A percentile compares a stretch with the other conserved stretches of the same genome.
Evolutionary conservation across 768 basidiomycete genomes (phyloP).

Genomic region (Trametes cubensis): DNA sequence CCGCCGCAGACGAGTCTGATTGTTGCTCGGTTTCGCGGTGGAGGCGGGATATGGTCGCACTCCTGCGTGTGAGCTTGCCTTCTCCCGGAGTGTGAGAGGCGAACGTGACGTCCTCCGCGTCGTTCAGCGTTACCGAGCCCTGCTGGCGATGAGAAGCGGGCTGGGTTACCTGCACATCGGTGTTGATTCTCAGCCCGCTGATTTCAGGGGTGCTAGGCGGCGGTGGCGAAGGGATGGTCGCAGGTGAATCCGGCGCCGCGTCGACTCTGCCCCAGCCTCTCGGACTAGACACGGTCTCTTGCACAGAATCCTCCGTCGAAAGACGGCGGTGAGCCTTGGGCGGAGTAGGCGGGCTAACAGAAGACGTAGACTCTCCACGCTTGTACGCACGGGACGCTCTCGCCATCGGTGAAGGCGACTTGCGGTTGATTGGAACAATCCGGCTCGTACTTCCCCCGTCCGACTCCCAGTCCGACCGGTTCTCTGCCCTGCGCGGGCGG

Average conservation of each 20-base stretch:
- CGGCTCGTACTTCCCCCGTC: conserved; percentile 53
- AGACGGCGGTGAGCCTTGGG: conserved; percentile 22
- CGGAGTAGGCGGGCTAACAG: conserved; percentile 41
- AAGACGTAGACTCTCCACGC: conserved; percentile 42
- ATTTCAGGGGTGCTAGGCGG: conserved; percentile 44
- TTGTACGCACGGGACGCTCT: conserved; percentile 43
- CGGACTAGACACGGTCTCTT: conserved; percentile 21
- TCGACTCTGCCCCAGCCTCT: conserved; percentile 39
- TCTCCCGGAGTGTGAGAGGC: conserved; percentile 11
- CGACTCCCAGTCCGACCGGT: conserved; percentile 57
- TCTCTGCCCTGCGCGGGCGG: conserved; percentile 37
- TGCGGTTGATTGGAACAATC: conserved; percentile 63
- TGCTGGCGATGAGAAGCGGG: conserved; percentile 34
- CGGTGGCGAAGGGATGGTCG: conserved; percentile 41
- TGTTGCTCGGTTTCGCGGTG: conserved; percentile 39
- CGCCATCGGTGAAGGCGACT: conserved; percentile 74
- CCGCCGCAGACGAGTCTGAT: conserved; percentile 52
- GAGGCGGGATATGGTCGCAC: conserved; percentile 22
- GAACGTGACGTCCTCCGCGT: conserved; percentile 34
- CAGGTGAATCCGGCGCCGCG: conserved; percentile 41
- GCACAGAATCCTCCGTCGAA: conserved; percentile 21
- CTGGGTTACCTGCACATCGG: conserved; percentile 35
- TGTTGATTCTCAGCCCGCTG: conserved; percentile 20
- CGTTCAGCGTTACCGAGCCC: conserved; percentile 37
- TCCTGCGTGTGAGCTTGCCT: conserved; percentile 19